Evolutionary conservation across 352 stramenopile species (phyloP).

Genomic region (Phytopythium boreale): DNA sequence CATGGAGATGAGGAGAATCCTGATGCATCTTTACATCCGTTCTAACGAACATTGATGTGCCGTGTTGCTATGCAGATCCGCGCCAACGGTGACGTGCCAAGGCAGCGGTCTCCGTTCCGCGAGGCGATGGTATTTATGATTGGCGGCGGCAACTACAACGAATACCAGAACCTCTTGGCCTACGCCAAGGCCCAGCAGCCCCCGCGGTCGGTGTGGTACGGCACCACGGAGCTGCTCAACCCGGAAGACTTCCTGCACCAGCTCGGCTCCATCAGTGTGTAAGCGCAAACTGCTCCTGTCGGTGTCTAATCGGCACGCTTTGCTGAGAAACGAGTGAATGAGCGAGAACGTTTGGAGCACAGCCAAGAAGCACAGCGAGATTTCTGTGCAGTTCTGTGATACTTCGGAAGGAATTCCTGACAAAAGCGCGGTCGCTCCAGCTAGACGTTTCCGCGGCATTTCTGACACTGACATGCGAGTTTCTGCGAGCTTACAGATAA

Average conservation of each 20-base stretch:
- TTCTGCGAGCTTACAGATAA: no score
- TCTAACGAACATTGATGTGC: neutral
- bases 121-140: slow-evolving; percentile 89
- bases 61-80: slow-evolving; percentile 45
- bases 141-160: slow-evolving; percentile 85
- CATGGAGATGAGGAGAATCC: slow-evolving; percentile 3
- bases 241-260: slow-evolving; percentile 88
- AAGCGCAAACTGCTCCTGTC: neutral
- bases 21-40: neutral
- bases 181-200: slow-evolving; percentile 72
- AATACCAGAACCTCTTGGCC: slow-evolving; percentile 85
- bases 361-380: neutral
- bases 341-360: neutral
- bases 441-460: no score
- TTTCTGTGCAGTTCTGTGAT: neutral
- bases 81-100: slow-evolving; percentile 57
- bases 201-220: slow-evolving; percentile 80
- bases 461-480: no score
- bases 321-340: neutral
- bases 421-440: no score
- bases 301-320: neutral
- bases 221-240: slow-evolving; percentile 87
- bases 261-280: slow-evolving; percentile 66
- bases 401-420: no score
- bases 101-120: slow-evolving; percentile 74